Evolutionary conservation across 495 filamentous ascomycete species (phyloP), one percentile per base, ranked within the genome.

Genomic region (Cenococcum geophilum): DNA sequence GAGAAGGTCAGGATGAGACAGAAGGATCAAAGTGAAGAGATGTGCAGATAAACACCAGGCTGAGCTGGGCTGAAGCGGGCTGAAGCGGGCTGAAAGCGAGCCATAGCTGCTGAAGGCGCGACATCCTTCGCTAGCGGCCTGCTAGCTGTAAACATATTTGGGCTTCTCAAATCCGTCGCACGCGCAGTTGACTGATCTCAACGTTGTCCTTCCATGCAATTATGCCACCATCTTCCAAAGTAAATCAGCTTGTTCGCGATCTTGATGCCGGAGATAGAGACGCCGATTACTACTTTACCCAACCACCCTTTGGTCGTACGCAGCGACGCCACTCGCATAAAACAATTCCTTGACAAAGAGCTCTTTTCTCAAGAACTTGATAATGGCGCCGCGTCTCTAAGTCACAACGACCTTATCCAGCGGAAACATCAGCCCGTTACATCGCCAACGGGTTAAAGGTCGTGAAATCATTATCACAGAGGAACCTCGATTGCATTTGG

Each of bases 381-480:
- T 43, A 23, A 60, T 60, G 45, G 58, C 45, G 43, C 58, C 58
- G 25, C 53, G 45, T n/a, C 60, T 63, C 27, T 63, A 55, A 55
- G 40, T 50, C 1, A 58, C 58, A 43, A 36, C 60, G 9, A 63
- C 43, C 10, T 22, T 36, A 4, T 50, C 40, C 16, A 52, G 55
- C 32, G 55, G 1, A 32, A 63, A 63, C 60, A 58, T 63, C 9
- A 51, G 37, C 56, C 47, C 62, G 11, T 56, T 64, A 51, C 63
- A 65, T 47, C 58, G 52, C 5, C 63, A 65, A 53, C 37, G 34
- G 21, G 54, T 65, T 40, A 65, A 65, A 37, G 54, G 52, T 20
- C 63, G 63, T 20, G 53, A 61, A 32, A 65, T 65, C 22, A 55
- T 65, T 27, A 23, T 65, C 21, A 61, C 63, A 1, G 63, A 65